These are phyloP conservation scores for Thielaviopsis punctulata DNA, from an alignment of 2,329 filamentous ascomycete species.

Conservation along the genomic window DNA sequence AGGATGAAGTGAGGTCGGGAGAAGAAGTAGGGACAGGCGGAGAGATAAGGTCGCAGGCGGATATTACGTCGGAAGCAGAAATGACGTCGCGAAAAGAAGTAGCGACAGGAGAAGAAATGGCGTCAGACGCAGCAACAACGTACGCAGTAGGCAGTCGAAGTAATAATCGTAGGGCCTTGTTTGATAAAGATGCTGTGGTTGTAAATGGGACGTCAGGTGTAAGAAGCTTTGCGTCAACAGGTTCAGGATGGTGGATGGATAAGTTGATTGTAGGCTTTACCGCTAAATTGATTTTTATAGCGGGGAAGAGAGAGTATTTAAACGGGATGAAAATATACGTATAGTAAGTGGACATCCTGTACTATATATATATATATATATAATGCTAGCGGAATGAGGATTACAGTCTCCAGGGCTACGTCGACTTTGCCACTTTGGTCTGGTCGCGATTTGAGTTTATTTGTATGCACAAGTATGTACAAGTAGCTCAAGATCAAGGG, in stretches of 20 bases:
- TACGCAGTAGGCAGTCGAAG: not conserved
- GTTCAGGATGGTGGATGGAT: constrained; percentile 47
- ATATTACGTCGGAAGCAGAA: too few relatives aligned
- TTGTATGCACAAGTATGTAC: too few relatives aligned
- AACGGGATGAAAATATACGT: not conserved
- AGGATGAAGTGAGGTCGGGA: not conserved
- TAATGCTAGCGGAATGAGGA: not conserved
- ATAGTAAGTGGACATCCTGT: not conserved
- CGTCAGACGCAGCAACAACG: too few relatives aligned
- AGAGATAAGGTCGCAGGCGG: too few relatives aligned
- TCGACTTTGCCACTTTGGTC: not conserved
- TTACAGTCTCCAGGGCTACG: not conserved
- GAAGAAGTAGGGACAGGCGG: not conserved
- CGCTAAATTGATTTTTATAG: constrained; percentile 46
- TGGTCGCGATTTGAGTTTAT: too few relatives aligned
- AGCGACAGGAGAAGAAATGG: too few relatives aligned
- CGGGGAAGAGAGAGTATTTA: not conserved
- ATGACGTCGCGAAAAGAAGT: too few relatives aligned
- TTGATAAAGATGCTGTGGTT: constrained; percentile 3
- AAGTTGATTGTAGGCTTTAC: constrained; percentile 43
- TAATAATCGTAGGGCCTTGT: constrained; percentile 1
- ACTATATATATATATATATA: not conserved
- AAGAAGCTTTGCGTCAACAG: constrained; percentile 22
- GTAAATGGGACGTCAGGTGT: constrained; percentile 12
- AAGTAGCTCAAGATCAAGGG: not conserved